Conservation (phyloP, 495 filamentous ascomycete genomes). For the Alectoria sarmentosa region DNA sequence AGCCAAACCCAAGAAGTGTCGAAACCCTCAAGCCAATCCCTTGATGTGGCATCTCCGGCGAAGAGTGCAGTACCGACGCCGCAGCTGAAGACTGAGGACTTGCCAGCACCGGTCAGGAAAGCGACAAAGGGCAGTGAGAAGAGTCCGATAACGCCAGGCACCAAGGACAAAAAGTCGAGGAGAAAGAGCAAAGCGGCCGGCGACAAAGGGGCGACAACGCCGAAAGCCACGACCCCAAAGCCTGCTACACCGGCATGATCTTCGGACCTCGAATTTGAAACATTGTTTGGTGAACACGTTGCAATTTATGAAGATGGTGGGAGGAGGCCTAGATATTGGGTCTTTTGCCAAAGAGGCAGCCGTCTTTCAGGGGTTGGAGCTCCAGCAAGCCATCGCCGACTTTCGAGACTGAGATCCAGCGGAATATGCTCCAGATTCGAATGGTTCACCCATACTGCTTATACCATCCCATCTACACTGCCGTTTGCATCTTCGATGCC, state of each 20-base stretch:
- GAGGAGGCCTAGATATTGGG: background rate
- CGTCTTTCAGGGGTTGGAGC: background rate
- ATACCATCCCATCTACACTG: constrained; percentile 6
- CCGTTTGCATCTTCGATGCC: constrained; percentile 20
- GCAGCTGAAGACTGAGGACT: constrained; percentile 21
- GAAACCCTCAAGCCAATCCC: constrained; percentile 6
- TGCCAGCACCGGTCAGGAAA: constrained; percentile 10
- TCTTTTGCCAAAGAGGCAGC: background rate
- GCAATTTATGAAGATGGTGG: too few relatives aligned
- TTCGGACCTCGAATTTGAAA: background rate
- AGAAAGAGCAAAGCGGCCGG: constrained; percentile 27
- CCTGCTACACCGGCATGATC: constrained; percentile 14
- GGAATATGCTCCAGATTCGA: background rate
- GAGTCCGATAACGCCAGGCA: constrained; percentile 20
- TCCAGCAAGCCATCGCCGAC: background rate
- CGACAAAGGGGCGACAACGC: constrained; percentile 14
- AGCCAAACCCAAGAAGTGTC: background rate
- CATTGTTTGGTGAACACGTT: background rate
- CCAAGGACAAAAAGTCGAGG: constrained; percentile 27
- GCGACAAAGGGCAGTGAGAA: constrained; percentile 20
- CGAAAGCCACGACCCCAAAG: constrained; percentile 21
- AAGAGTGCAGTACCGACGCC: constrained; percentile 16
- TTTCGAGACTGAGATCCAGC: background rate
- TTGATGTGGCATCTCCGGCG: constrained; percentile 10
- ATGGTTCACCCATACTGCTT: background rate